Evolutionary conservation across 1,284 basidiomycete genomes (phyloP).

Genomic region (Taiwanofungus camphoratus): DNA sequence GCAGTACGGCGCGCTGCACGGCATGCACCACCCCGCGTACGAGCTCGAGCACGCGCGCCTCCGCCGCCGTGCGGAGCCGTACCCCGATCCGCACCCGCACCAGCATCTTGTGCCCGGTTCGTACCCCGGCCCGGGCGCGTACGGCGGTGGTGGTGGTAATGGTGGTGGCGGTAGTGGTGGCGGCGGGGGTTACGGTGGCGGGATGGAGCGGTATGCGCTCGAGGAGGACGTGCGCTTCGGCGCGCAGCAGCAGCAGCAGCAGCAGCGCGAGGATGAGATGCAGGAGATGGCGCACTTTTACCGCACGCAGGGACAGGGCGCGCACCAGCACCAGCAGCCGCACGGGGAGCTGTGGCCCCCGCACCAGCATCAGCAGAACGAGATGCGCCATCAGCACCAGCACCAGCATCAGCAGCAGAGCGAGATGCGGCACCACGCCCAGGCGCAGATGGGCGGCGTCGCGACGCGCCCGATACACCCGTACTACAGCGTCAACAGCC

Average conservation of each 20-base stretch:
- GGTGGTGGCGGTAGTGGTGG: too few relatives aligned
- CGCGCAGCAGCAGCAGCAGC: neutral
- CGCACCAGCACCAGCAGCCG: slow-evolving; percentile 3
- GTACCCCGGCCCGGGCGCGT: too few relatives aligned
- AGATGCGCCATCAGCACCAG: neutral
- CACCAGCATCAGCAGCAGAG: slow-evolving; percentile 7
- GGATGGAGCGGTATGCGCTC: slow-evolving; percentile 13
- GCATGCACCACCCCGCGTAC: slow-evolving; percentile 14
- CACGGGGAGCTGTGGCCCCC: neutral
- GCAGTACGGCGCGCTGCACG: slow-evolving; percentile 6
- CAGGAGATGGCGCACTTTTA: slow-evolving; percentile 9
- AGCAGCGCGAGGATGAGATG: neutral
- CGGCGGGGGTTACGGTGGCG: too few relatives aligned
- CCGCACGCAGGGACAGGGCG: neutral
- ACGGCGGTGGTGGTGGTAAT: too few relatives aligned
- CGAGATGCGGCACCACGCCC: slow-evolving; percentile 13
- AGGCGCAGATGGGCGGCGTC: slow-evolving; percentile 1
- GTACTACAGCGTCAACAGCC: slow-evolving; percentile 15
- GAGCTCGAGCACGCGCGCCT: slow-evolving; percentile 10
- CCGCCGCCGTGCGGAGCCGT: slow-evolving; percentile 15
- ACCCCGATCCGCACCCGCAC: slow-evolving; percentile 16
- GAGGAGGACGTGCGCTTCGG: slow-evolving; percentile 12
- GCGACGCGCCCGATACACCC: slow-evolving; percentile 13
- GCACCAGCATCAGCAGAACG: slow-evolving; percentile 12
- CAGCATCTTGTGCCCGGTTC: slow-evolving; percentile 12